Evolutionary conservation across 345 rosid genomes (phyloP), one percentile per base, ranked within the genome.

Genomic region (Hevea brasiliensis): DNA sequence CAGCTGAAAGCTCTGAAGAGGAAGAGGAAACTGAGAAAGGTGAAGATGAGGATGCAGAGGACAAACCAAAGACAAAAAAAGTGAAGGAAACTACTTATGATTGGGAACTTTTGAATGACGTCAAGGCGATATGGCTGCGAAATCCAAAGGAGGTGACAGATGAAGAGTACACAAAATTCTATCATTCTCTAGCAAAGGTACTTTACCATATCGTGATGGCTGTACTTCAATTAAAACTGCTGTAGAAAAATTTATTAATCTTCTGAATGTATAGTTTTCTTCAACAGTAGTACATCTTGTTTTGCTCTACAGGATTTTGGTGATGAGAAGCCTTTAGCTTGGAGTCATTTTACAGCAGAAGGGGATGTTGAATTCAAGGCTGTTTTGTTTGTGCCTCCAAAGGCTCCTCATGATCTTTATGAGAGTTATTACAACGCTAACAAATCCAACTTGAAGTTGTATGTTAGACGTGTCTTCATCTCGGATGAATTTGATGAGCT

Each of bases 341-440:
- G 97, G 99, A 92, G 97, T 76, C 99, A 92, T 78, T 95, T 95
- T 61, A 87, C 81, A 44, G 98, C 99, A 40, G 99, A 95, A 82
- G 98, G 99, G 53, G 98, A 95, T 83, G 97, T 95, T 59, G 98
- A 95, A 75, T 95, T 95, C 85, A 91, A 95, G 85, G 92, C 98
- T 69, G 86, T 92, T 56, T 77, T 95, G 74, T 95, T 82, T 84
- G 97, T 95, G 82, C 97, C 99, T 77, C 98, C 99, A 3, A 92
- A 89, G 83, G 99, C 99, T 72, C 92, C 97, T 60, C 92, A 89
- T 58, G 97, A 95, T 85, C 82, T 88, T 24, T 95, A 95, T 27
- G 98, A 95, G 84, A 91, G 99, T 81, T 92, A 92, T 76, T 95
- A 92, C 81, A 95, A 95, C 75, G 61, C 81, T 74, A 89, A 87